Percentiles rank a stretch among this genome's conserved stretches.
Evolutionary conservation across 345 rosid species (phyloP).

Genomic region (Populus deltoides): DNA sequence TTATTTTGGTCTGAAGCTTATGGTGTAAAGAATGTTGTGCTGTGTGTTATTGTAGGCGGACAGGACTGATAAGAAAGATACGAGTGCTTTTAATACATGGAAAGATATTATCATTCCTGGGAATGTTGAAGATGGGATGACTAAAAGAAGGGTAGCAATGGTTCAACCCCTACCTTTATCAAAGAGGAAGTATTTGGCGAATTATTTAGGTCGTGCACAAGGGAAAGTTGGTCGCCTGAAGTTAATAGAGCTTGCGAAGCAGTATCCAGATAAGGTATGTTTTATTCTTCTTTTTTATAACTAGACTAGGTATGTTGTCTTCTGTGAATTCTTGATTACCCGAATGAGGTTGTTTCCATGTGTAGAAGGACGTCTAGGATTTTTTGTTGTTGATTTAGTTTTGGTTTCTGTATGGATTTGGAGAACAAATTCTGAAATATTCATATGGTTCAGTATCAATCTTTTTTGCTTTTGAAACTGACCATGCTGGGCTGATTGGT

Average conservation of each 20-base stretch:
- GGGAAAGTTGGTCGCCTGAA: constrained; percentile 80
- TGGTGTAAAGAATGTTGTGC: constrained; percentile 8
- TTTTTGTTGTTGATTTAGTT: neutral
- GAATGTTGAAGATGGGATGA: constrained; percentile 88
- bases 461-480: neutral
- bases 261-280: constrained; percentile 76
- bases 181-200: constrained; percentile 75
- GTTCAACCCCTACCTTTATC: constrained; percentile 76
- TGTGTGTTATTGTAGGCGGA: constrained; percentile 64
- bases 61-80: constrained; percentile 87
- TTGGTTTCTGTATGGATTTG: neutral
- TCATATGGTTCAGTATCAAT: neutral
- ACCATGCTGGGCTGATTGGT: neutral
- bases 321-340: neutral
- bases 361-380: neutral
- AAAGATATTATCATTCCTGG: constrained; percentile 97
- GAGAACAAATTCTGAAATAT: neutral
- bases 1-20: neutral
- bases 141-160: constrained; percentile 41
- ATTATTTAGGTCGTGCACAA: constrained; percentile 93
- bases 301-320: neutral
- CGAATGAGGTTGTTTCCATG: neutral
- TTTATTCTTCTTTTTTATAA: neutral
- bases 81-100: constrained; percentile 92
- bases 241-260: constrained; percentile 76